A percentile compares a stretch with the other conserved stretches of the same genome.
phyloP scores from a whole-genome alignment of 176 grass and related monocot species.

The Coix lacrymajobi region DNA sequence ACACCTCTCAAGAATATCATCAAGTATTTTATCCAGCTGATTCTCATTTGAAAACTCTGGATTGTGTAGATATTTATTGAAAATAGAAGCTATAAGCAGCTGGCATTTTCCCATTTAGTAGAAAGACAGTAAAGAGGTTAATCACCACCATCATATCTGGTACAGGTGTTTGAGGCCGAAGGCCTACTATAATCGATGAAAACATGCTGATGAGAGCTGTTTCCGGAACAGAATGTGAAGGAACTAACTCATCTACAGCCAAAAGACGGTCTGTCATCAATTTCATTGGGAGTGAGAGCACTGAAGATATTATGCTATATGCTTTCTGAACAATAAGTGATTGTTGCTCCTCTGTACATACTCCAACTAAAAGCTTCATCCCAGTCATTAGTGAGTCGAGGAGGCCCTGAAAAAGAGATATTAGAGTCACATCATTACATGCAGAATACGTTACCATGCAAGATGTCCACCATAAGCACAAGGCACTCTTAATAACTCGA shows the following conservation, averaged over 20 bases:
- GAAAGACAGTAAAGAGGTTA: conserved; percentile 55
- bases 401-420: conserved; percentile 56
- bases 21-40: conserved; percentile 64
- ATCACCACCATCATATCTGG: conserved; percentile 48
- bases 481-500: background rate
- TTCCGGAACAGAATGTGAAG: conserved; percentile 45
- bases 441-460: conserved; percentile 2
- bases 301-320: conserved; percentile 42
- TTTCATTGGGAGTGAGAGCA: conserved; percentile 36
- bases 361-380: conserved; percentile 76
- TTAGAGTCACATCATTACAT: background rate
- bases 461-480: background rate
- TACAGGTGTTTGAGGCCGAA: conserved; percentile 66
- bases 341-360: conserved; percentile 67
- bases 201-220: conserved; percentile 62
- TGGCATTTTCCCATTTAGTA: conserved; percentile 67
- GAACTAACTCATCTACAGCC: conserved; percentile 38
- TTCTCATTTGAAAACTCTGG: conserved; percentile 24
- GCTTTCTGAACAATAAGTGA: conserved; percentile 79
- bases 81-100: conserved; percentile 81
- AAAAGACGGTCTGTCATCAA: conserved; percentile 23
- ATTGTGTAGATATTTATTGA: conserved; percentile 69
- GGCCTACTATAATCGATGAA: conserved; percentile 66
- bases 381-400: conserved; percentile 59
- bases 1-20: conserved; percentile 52